Evolutionary conservation across 148 eudicot species (phyloP).

Genomic region (Camellia sinensis): DNA sequence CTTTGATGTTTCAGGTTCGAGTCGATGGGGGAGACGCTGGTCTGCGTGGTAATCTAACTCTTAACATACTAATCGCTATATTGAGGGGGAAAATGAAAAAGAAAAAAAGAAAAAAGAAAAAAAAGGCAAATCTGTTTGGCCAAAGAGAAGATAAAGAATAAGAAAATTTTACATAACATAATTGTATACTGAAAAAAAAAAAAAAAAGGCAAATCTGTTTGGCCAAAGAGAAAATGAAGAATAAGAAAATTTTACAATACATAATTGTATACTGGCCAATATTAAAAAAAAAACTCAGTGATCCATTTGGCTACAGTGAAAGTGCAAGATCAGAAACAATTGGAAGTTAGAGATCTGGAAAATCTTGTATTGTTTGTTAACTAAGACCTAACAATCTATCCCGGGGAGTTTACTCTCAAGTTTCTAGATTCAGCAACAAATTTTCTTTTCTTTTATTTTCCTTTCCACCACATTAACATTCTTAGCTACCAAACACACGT

Average conservation of each 20-base stretch:
- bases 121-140: not conserved
- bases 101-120: not conserved
- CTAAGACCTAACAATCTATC: no score
- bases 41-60: no score
- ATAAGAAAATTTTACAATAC: not conserved
- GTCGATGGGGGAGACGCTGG: no score
- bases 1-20: no score
- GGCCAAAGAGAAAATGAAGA: not conserved
- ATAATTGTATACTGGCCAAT: no score
- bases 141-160: not conserved
- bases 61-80: no score
- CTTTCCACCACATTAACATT: not conserved
- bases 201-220: not conserved
- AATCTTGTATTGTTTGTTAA: not conserved
- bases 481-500: slow-evolving; percentile 2
- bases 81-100: no score
- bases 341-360: not conserved
- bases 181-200: not conserved
- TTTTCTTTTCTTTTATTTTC: not conserved
- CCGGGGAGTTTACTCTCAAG: not conserved
- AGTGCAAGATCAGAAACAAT: not conserved
- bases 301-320: not conserved
- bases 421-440: not conserved
- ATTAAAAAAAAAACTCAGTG: no score
- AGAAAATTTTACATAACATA: not conserved